Percentiles rank a stretch among this genome's conserved stretches.
phyloP scores from a whole-genome alignment of 1,284 basidiomycete genomes.

The Pterulicium gracile region DNA sequence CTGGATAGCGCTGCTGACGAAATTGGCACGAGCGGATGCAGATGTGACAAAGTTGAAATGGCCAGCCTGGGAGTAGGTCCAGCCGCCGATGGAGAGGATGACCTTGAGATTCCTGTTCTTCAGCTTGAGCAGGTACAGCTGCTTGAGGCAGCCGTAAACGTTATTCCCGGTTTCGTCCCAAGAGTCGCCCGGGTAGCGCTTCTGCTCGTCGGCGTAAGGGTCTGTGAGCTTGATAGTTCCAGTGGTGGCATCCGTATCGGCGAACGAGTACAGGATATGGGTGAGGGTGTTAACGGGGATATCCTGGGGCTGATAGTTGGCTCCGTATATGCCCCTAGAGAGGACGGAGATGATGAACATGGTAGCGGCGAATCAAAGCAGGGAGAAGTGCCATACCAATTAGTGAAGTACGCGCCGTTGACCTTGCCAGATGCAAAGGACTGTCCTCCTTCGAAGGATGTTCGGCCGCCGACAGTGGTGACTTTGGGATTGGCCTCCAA shows the following conservation, averaged over 20 bases:
- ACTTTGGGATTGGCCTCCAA: conserved; percentile 27
- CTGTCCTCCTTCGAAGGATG: too few relatives aligned
- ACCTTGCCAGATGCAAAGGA: conserved; percentile 32
- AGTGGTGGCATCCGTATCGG: conserved; percentile 60
- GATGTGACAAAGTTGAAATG: conserved; percentile 56
- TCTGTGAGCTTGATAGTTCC: conserved; percentile 70
- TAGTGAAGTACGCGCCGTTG: conserved; percentile 56
- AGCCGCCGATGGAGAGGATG: conserved; percentile 68
- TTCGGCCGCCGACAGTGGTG: conserved; percentile 31
- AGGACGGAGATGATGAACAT: conserved; percentile 13
- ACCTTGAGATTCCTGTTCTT: conserved; percentile 69
- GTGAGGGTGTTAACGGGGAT: conserved; percentile 41
- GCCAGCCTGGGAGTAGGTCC: conserved; percentile 58
- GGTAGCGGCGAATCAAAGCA: conserved; percentile 5
- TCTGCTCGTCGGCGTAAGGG: conserved; percentile 75
- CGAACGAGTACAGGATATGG: conserved; percentile 81
- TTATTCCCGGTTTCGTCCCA: conserved; percentile 62
- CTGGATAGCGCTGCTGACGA: conserved; percentile 62
- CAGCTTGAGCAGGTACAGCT: conserved; percentile 65
- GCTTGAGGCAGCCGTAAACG: conserved; percentile 82
- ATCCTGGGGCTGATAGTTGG: conserved; percentile 59
- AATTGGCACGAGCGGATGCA: conserved; percentile 46
- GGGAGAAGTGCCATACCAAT: conserved; percentile 31
- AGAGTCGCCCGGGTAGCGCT: conserved; percentile 54
- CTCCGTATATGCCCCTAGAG: conserved; percentile 69